Evolutionary conservation across 2,329 filamentous ascomycete genomes (phyloP).

Genomic region (Colletotrichum limetticola): DNA sequence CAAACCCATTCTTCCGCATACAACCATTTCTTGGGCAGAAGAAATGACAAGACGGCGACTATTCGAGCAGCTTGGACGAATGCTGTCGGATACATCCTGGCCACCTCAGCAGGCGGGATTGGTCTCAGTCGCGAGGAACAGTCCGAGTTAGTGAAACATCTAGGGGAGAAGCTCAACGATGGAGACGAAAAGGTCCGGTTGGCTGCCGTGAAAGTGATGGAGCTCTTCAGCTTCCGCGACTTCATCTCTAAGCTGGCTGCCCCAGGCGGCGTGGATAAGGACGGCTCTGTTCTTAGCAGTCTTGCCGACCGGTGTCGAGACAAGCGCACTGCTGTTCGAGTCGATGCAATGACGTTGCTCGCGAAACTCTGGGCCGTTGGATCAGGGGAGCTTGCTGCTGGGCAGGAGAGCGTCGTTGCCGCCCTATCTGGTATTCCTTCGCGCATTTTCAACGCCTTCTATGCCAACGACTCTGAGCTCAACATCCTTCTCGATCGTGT

Average conservation of each 20-base stretch:
- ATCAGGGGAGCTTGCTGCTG: slow-evolving; percentile 84
- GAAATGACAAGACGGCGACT: slow-evolving; percentile 84
- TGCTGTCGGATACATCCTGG: slow-evolving; percentile 84
- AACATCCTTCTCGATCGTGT: slow-evolving; percentile 87
- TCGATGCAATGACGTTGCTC: slow-evolving; percentile 86
- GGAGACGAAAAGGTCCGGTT: slow-evolving; percentile 91
- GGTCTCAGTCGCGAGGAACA: slow-evolving; percentile 89
- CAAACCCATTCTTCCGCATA: slow-evolving; percentile 84
- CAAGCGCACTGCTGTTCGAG: slow-evolving; percentile 81
- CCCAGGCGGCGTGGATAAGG: slow-evolving; percentile 78
- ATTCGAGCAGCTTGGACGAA: slow-evolving; percentile 90
- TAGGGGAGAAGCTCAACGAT: slow-evolving; percentile 86
- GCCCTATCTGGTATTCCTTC: slow-evolving; percentile 86
- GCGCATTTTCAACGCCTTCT: slow-evolving; percentile 87
- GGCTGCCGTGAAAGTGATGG: slow-evolving; percentile 87
- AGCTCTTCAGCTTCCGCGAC: slow-evolving; percentile 82
- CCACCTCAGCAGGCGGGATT: slow-evolving; percentile 91
- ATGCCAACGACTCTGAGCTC: slow-evolving; percentile 88
- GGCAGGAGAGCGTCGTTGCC: slow-evolving; percentile 78
- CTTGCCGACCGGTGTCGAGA: slow-evolving; percentile 92
- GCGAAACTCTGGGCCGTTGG: slow-evolving; percentile 95
- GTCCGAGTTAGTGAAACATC: slow-evolving; percentile 74
- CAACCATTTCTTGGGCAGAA: slow-evolving; percentile 84
- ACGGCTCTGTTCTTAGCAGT: slow-evolving; percentile 82
- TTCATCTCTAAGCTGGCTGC: slow-evolving; percentile 84